phyloP scores from a whole-genome alignment of 2,329 filamentous ascomycete species.

The Phialocephala sp. region DNA sequence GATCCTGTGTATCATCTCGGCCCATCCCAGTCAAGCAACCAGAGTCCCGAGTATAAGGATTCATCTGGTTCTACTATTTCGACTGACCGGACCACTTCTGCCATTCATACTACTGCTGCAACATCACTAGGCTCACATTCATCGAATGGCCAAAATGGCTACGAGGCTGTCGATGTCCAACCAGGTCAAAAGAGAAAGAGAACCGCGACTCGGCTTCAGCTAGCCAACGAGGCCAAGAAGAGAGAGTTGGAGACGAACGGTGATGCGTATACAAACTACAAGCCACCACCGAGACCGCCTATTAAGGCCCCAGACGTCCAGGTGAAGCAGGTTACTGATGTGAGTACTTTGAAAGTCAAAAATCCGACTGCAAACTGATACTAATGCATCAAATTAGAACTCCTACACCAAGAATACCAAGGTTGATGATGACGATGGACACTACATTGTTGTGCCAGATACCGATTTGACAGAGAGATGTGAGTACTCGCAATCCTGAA shows the following conservation, averaged over 20 bases:
- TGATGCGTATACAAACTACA: constrained; percentile 78
- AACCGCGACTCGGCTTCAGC: constrained; percentile 74
- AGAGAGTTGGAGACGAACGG: constrained; percentile 73
- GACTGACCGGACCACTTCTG: constrained; percentile 82
- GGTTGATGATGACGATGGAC: constrained; percentile 94
- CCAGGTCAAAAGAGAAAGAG: constrained; percentile 91
- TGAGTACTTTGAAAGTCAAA: constrained; percentile 49
- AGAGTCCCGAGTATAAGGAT: constrained; percentile 71
- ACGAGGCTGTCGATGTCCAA: constrained; percentile 69
- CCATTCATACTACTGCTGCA: constrained; percentile 83
- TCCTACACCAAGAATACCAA: constrained; percentile 66
- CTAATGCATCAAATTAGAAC: constrained; percentile 39
- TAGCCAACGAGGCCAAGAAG: constrained; percentile 81
- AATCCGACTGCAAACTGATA: neutral
- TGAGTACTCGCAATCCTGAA: constrained; percentile 55
- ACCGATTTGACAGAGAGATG: constrained; percentile 87
- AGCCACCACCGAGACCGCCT: constrained; percentile 84
- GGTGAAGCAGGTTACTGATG: constrained; percentile 67
- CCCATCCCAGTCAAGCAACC: constrained; percentile 71
- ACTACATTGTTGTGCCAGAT: constrained; percentile 92
- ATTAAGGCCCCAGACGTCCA: constrained; percentile 86
- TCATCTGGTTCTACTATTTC: constrained; percentile 76
- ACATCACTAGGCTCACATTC: constrained; percentile 78
- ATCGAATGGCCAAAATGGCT: constrained; percentile 64
- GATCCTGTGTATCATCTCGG: constrained; percentile 75